Base-by-base conservation (phyloP, 352 stramenopile genomes). In the Aphanomyces stellatus region DNA sequence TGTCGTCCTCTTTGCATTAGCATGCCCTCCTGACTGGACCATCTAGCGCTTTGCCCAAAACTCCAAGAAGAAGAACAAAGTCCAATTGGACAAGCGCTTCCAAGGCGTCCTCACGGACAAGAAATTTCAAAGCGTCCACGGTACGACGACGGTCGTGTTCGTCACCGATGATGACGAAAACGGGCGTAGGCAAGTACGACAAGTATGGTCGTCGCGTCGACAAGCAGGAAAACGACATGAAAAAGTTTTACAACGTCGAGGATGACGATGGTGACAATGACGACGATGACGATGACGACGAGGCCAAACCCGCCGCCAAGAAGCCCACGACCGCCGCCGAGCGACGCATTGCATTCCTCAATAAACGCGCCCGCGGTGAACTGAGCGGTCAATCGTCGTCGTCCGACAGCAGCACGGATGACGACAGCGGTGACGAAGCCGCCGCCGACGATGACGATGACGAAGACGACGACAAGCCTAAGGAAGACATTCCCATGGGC, bases 131-230 rank as follows among this genome's bases (percentile, higher is more conserved):
- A 87, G 80, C 24, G 79, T 85, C 2, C 81, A 91, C 61, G 85
- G 75, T 81, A 41, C 40, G 64, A 49, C 5, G 3, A 33, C 25
- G 28, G 13, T 5, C 2, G 51, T 35, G 22, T 37, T 31, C 41
- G 28, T 46, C 40, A 40, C 30, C 33, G 30, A 25, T 62, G 31
- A 31, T 11, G 13, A 27, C 51, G 11, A 22, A 17, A 22, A n/a
- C n/a, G 19, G 35, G 0, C 31, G 0, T 57, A 71, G 62, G 82
- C 35, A 92, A 90, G 60, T 94, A 90, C 72, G 85, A 94, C 76
- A 94, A 94, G 71, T 92, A 94, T 57, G 86, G 86, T 51, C 81
- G 86, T 24, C 79, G 80, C n/a, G 83, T 93, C 7, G 73, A 90
- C 57, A 87, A 91, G 70, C 81, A 87, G 64, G 60, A 78, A 24